Percentiles rank a stretch among this genome's conserved stretches.
These are phyloP conservation scores for Exutisphaerella laricina DNA, from an alignment of 2,329 filamentous ascomycete genomes.

Conservation along the genomic window DNA sequence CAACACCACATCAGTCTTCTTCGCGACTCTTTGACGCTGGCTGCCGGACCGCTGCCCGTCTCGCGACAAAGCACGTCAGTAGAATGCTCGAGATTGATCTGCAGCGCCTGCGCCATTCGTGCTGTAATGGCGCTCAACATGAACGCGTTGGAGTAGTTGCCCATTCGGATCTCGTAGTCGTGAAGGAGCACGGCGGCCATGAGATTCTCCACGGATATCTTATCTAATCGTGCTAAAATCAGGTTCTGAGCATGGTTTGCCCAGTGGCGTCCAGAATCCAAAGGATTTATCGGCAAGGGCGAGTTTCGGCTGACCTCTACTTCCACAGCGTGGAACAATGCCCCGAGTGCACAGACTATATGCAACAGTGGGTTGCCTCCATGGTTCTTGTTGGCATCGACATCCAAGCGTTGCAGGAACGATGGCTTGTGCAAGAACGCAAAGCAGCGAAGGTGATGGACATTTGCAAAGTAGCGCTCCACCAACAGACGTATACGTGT, in stretches of 20 bases:
- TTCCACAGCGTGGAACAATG: constrained; percentile 22
- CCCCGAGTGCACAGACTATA: constrained; percentile 23
- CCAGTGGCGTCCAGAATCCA: constrained; percentile 23
- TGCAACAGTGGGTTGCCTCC: constrained; percentile 21
- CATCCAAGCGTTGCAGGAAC: constrained; percentile 22
- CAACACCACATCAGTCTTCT: constrained; percentile 25
- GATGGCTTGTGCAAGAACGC: constrained; percentile 25
- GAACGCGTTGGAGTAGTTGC: constrained; percentile 24
- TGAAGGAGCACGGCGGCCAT: constrained; percentile 24
- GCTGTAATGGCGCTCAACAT: constrained; percentile 25
- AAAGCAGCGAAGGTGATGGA: constrained; percentile 24
- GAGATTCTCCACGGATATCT: constrained; percentile 23
- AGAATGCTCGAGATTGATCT: constrained; percentile 25
- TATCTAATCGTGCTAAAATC: constrained; percentile 20
- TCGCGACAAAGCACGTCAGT: constrained; percentile 23
- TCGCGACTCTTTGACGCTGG: constrained; percentile 25
- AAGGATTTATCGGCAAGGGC: constrained; percentile 16
- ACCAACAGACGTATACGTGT: constrained; percentile 17
- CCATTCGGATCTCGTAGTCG: constrained; percentile 24
- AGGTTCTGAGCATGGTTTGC: constrained; percentile 21
- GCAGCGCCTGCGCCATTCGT: constrained; percentile 24
- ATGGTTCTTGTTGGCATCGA: constrained; percentile 18
- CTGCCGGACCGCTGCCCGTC: constrained; percentile 18
- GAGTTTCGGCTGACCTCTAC: constrained; percentile 12
- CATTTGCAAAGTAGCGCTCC: constrained; percentile 23